Conservation (phyloP, 495 filamentous ascomycete species). For the Ramalina intermedia region DNA sequence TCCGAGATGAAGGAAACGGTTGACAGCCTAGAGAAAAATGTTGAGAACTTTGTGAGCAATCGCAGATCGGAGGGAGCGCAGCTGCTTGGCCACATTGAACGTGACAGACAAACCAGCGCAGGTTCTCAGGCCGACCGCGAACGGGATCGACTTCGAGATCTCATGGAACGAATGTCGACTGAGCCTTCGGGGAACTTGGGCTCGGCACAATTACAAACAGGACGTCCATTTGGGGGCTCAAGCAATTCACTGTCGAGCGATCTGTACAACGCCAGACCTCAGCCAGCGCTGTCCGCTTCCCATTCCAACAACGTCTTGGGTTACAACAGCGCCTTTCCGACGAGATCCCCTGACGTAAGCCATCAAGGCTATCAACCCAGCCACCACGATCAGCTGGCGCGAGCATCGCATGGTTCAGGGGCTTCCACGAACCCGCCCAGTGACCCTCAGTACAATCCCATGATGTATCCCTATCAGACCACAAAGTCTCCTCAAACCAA, state of each 20-base stretch:
- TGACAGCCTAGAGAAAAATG: slow-evolving; percentile 89
- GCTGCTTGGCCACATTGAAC: slow-evolving; percentile 75
- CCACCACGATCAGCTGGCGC: slow-evolving; percentile 18
- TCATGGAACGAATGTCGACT: slow-evolving; percentile 94
- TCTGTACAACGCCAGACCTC: slow-evolving; percentile 19
- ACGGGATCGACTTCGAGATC: slow-evolving; percentile 64
- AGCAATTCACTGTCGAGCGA: slow-evolving; percentile 24
- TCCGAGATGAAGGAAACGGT: slow-evolving; percentile 90
- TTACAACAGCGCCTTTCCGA: slow-evolving; percentile 13
- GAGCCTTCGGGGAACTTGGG: slow-evolving; percentile 38
- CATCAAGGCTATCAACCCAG: slow-evolving; percentile 3
- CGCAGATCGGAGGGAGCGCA: slow-evolving; percentile 82
- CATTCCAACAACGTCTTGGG: slow-evolving; percentile 24
- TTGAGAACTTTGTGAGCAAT: slow-evolving; percentile 93
- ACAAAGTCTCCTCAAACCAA: slow-evolving; percentile 26
- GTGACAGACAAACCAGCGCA: slow-evolving; percentile 50
- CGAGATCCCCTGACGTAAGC: slow-evolving; percentile 6
- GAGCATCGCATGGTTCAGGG: slow-evolving; percentile 32
- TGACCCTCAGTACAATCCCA: slow-evolving; percentile 38
- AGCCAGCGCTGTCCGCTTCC: slow-evolving; percentile 28
- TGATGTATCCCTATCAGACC: slow-evolving; percentile 37
- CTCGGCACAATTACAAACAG: slow-evolving; percentile 21
- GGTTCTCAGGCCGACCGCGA: slow-evolving; percentile 70
- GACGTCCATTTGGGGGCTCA: slow-evolving; percentile 28
- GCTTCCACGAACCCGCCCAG: slow-evolving; percentile 25